Conservation (phyloP, 345 rosid genomes). For the Arabidopsis thaliana region DNA sequence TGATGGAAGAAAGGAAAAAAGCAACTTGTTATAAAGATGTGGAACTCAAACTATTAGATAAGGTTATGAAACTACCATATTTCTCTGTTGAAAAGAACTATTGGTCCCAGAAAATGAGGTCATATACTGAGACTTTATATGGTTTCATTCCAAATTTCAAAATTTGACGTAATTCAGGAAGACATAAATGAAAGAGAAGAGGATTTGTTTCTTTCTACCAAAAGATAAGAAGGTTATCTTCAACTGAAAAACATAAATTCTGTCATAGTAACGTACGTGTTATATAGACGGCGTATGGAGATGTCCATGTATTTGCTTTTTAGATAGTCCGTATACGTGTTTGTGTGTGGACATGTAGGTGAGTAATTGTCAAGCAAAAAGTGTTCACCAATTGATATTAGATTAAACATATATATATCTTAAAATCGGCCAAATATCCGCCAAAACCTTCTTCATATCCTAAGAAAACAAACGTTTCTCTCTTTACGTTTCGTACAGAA, state of each 20-base stretch:
- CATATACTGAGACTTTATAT: conserved; percentile 25
- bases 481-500: neutral
- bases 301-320: conserved; percentile 14
- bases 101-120: conserved; percentile 12
- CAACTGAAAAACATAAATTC: conserved; percentile 2
- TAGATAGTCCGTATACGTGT: neutral
- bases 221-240: conserved; percentile 20
- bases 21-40: neutral
- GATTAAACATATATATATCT: neutral
- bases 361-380: neutral
- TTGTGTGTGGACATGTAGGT: neutral
- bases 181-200: conserved; percentile 14
- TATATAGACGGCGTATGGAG: neutral
- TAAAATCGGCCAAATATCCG: neutral
- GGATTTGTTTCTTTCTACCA: neutral
- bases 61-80: conserved; percentile 8
- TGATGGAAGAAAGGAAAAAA: neutral
- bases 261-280: conserved; percentile 2
- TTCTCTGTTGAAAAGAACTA: neutral
- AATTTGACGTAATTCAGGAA: conserved; percentile 8
- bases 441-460: too few species aligned
- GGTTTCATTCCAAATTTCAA: conserved; percentile 10
- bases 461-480: too few species aligned
- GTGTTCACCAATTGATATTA: neutral
- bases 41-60: conserved; percentile 9